Evolutionary conservation across 768 basidiomycete genomes (phyloP).

Genomic region (Tricholoma terreum): DNA sequence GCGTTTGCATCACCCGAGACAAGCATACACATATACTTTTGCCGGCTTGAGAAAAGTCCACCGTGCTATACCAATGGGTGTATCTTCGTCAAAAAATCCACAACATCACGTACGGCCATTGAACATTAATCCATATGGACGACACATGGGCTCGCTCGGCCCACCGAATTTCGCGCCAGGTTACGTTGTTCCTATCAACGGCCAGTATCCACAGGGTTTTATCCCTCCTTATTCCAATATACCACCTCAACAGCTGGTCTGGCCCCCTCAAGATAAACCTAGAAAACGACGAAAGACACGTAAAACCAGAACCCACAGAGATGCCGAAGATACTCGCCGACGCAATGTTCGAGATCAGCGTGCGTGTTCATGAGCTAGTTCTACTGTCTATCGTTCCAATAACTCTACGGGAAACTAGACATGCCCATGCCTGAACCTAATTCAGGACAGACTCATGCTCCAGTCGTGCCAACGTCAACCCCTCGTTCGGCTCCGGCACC

Average conservation of each 20-base stretch:
- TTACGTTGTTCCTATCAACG: background rate
- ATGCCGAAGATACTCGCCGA: background rate
- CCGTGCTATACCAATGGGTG: background rate
- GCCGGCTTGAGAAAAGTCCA: background rate
- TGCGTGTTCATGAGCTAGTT: background rate
- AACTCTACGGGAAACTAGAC: background rate
- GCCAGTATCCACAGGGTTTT: slow-evolving; percentile 4
- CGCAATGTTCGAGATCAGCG: background rate
- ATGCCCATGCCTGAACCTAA: background rate
- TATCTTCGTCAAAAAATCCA: background rate
- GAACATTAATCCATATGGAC: background rate
- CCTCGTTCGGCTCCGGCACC: background rate
- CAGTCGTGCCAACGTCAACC: background rate
- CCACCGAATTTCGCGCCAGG: background rate
- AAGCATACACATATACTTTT: background rate
- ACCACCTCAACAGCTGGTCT: background rate
- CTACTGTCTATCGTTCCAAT: background rate
- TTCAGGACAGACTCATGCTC: background rate
- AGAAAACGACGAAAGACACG: slow-evolving; percentile 3
- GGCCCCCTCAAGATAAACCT: background rate
- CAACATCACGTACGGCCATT: background rate
- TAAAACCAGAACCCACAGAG: background rate
- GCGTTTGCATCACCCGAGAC: too few relatives aligned
- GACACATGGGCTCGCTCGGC: background rate
- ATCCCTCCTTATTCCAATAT: background rate